Conservation (phyloP, 169 alveolate genomes). For the Plasmodium cynomolgi region DNA sequence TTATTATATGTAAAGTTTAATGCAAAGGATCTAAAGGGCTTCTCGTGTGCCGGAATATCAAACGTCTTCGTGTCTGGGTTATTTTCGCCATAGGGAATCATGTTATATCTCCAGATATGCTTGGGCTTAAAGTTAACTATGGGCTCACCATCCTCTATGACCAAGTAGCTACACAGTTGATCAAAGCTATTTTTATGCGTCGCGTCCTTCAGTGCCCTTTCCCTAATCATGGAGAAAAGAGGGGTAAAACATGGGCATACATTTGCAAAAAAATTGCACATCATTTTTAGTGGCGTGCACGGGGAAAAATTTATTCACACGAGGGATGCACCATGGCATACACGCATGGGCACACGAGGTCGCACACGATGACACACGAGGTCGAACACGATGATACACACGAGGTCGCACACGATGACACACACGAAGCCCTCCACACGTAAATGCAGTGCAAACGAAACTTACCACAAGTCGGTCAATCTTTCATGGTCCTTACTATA, state of each 20-base stretch:
- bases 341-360: background rate
- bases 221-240: slow-evolving; percentile 57
- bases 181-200: slow-evolving; percentile 79
- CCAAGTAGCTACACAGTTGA: slow-evolving; percentile 77
- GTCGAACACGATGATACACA: background rate
- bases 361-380: background rate
- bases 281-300: background rate
- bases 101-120: slow-evolving; percentile 82
- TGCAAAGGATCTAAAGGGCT: slow-evolving; percentile 89
- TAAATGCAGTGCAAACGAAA: background rate
- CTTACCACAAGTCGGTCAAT: slow-evolving; percentile 79
- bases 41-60: slow-evolving; percentile 86
- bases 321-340: background rate
- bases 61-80: slow-evolving; percentile 85
- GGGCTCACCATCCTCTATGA: slow-evolving; percentile 78
- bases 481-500: slow-evolving; percentile 84
- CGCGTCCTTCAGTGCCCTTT: slow-evolving; percentile 82
- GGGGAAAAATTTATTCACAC: background rate
- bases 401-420: background rate
- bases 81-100: slow-evolving; percentile 90
- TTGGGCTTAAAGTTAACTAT: slow-evolving; percentile 76
- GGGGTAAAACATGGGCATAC: background rate
- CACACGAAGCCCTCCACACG: background rate
- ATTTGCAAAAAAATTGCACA: background rate
- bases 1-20: slow-evolving; percentile 89